phyloP scores from a whole-genome alignment of 306 rosid genomes.

The Trifolium subterraneum region DNA sequence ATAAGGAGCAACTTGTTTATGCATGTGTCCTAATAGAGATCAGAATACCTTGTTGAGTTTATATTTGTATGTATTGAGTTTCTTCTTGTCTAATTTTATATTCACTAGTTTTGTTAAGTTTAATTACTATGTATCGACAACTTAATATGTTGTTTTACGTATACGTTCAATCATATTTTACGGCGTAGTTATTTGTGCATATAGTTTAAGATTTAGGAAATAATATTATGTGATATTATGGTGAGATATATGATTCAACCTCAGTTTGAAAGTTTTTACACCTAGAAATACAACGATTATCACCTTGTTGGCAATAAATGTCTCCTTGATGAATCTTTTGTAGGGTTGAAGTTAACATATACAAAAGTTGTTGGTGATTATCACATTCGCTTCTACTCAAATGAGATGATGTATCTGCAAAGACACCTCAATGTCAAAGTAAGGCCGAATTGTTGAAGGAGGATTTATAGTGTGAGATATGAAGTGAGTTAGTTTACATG shows the following conservation, averaged over 20 bases:
- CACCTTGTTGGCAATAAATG: neutral
- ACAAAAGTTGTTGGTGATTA: no score
- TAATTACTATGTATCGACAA: neutral
- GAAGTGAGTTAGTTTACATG: no score
- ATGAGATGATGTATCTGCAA: neutral
- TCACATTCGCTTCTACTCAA: neutral
- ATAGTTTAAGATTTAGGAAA: neutral
- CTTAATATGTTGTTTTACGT: neutral
- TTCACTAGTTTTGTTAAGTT: neutral
- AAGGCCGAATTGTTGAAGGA: neutral
- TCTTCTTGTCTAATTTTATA: neutral
- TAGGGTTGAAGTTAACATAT: no score
- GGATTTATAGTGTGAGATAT: no score
- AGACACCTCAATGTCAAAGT: neutral
- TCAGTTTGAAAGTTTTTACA: neutral
- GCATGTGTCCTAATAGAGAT: slow-evolving; percentile 22
- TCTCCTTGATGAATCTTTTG: no score
- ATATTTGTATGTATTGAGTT: neutral
- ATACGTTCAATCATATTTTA: neutral
- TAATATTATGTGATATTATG: neutral
- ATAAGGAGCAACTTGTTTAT: slow-evolving; percentile 37
- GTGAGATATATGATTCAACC: neutral
- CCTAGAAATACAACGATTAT: neutral
- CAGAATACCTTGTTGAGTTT: slow-evolving; percentile 11
- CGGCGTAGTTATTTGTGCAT: neutral